Base-by-base conservation (phyloP, 2,329 filamentous ascomycete genomes). In the Bipolaris bicolor region DNA sequence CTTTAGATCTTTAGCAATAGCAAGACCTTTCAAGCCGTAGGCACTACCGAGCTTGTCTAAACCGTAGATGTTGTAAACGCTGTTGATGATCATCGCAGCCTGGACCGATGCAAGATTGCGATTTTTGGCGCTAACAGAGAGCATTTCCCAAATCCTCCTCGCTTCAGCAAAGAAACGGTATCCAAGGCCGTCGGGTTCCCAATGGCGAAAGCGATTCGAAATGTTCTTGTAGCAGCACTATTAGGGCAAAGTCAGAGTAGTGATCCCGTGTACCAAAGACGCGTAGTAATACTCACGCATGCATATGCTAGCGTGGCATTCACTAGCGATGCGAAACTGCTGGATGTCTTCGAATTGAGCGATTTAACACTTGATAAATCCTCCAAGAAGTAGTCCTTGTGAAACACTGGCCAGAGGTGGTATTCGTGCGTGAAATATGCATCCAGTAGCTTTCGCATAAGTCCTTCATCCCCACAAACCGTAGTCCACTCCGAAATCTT, bases 101-200 rank as follows among this genome's bases (percentile, higher is more conserved):
- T 68, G 64, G 7, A 66, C 41, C 1, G 64, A 61, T 5, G 63
- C 58, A 15, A 67, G 54, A n/a, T 55, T 57, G 6, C 36, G 44
- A 13, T 34, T n/a, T 6, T 29, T 43, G 3, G 34, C 16, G 15
- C 13, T 44, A 15, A 44, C 26, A 7, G 22, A n/a, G 7, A 62
- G 60, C 10, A 65, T 15, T 18, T 69, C 66, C 66, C 66, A 69
- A 1, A 67, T 41, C 22, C 63, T 48, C 41, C 60, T 67, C 18
- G 66, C 63, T 55, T 69, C 65, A 13, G 64, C 60, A 9, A 66
- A 52, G 24, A 69, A 67, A 15, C 55, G 55, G 24, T 61, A 64
- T 9, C 53, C 52, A 11, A 67, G 53, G 43, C 57, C 63, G 6
- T 61, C 43, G 13, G 63, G 61, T 39, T 62, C 55, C 61, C 63